Conservation (phyloP, 306 rosid genomes). For the Vigna angularis region DNA sequence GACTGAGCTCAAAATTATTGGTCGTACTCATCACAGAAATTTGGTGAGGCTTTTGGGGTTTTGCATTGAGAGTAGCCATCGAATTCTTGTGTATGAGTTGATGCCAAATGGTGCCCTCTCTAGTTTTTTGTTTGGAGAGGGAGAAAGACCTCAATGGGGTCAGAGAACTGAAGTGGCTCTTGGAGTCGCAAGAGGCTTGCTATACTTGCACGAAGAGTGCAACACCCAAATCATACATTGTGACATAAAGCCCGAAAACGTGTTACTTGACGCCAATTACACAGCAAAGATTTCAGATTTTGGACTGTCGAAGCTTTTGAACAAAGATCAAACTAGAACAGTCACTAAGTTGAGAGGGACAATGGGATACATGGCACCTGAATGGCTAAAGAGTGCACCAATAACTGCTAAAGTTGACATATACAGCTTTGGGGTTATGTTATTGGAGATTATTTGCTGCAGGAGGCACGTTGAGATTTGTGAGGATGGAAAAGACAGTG, state of each 20-base stretch:
- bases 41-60: slow-evolving; percentile 49
- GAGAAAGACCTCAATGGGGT: slow-evolving; percentile 44
- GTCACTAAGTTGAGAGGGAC: slow-evolving; percentile 48
- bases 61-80: slow-evolving; percentile 45
- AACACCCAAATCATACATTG: slow-evolving; percentile 53
- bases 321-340: slow-evolving; percentile 50
- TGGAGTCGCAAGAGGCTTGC: slow-evolving; percentile 47
- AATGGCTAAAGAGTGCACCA: slow-evolving; percentile 49
- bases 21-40: slow-evolving; percentile 52
- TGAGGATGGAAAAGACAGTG: slow-evolving; percentile 36
- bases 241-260: slow-evolving; percentile 54
- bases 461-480: slow-evolving; percentile 34
- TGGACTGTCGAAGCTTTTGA: slow-evolving; percentile 51
- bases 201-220: slow-evolving; percentile 50
- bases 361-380: slow-evolving; percentile 52
- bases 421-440: slow-evolving; percentile 49
- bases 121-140: slow-evolving; percentile 39
- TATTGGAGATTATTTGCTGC: slow-evolving; percentile 47
- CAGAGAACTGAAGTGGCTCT: slow-evolving; percentile 49
- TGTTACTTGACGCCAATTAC: slow-evolving; percentile 48
- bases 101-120: slow-evolving; percentile 48
- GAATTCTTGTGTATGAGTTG: slow-evolving; percentile 47
- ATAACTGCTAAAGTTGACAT: slow-evolving; percentile 49
- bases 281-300: slow-evolving; percentile 51
- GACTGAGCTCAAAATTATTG: slow-evolving; percentile 52